A percentile compares a stretch with the other conserved stretches of the same genome.
Conservation (phyloP, 176 grass and related monocot genomes). For the Phoenix dactylifera region DNA sequence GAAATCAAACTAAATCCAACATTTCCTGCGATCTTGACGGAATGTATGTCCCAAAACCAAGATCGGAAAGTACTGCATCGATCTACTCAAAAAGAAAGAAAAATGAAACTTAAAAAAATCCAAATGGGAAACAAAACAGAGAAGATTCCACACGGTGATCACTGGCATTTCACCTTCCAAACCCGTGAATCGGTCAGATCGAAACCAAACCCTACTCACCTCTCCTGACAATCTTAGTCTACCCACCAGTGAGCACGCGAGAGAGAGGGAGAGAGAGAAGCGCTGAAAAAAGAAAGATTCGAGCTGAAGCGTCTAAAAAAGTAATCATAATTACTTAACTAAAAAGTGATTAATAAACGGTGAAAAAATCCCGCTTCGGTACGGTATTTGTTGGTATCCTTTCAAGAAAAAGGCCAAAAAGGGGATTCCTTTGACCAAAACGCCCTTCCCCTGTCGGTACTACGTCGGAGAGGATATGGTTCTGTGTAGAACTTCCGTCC, state of each 20-base stretch:
- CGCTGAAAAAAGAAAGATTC: background rate
- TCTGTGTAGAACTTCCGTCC: no score
- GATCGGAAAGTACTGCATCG: background rate
- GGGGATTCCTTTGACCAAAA: constrained; percentile 16
- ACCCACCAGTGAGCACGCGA: no score
- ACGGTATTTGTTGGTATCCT: background rate
- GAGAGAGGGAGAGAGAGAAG: no score
- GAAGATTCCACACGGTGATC: background rate
- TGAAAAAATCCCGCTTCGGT: background rate
- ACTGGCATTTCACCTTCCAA: no score
- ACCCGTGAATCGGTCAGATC: background rate
- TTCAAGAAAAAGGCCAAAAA: constrained; percentile 14
- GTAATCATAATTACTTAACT: background rate
- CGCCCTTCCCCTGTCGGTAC: constrained; percentile 11
- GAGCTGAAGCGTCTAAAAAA: background rate
- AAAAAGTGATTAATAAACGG: constrained; percentile 3
- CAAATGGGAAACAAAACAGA: background rate
- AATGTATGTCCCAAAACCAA: background rate
- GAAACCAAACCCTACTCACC: background rate
- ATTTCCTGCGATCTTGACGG: background rate
- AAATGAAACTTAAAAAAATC: background rate
- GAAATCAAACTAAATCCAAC: background rate
- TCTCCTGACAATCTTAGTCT: no score
- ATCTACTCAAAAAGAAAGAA: background rate
- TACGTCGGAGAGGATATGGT: no score